Conservation (phyloP, 345 rosid species). For the Melaleuca alternifolia region DNA sequence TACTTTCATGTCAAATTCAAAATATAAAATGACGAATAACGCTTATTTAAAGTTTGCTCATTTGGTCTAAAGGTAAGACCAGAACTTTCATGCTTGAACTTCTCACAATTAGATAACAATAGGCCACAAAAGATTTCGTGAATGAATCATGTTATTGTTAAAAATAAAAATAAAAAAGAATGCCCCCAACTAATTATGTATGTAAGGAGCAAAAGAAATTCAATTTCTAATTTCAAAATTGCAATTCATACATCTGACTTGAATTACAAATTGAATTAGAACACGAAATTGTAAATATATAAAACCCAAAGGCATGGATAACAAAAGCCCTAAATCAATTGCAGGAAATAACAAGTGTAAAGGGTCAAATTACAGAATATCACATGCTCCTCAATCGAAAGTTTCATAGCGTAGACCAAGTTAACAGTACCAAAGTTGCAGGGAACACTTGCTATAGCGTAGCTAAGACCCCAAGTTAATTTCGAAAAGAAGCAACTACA, state of each 20-base stretch:
- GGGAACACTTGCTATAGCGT: too few relatives aligned
- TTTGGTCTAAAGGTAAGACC: not conserved
- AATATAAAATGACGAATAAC: not conserved
- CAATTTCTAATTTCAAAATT: not conserved
- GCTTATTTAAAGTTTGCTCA: not conserved
- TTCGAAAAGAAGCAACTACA: too few relatives aligned
- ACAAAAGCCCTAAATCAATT: too few relatives aligned
- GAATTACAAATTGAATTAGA: too few relatives aligned
- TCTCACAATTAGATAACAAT: not conserved
- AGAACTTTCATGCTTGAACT: not conserved
- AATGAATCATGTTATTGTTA: not conserved
- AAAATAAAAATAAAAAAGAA: not conserved
- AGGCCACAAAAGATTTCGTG: not conserved
- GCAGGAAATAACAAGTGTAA: too few relatives aligned
- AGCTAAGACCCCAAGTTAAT: too few relatives aligned
- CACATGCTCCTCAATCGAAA: too few relatives aligned
- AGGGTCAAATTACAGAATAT: too few relatives aligned
- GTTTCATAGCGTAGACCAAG: too few relatives aligned
- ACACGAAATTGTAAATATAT: too few relatives aligned
- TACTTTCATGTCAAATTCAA: not conserved
- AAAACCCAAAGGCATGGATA: too few relatives aligned
- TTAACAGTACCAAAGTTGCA: too few relatives aligned
- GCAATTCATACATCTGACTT: conserved; percentile 19
- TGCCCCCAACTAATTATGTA: not conserved
- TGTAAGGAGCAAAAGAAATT: conserved; percentile 48